phyloP scores from a whole-genome alignment of 2,329 filamentous ascomycete genomes.

The Botryotinia calthae region DNA sequence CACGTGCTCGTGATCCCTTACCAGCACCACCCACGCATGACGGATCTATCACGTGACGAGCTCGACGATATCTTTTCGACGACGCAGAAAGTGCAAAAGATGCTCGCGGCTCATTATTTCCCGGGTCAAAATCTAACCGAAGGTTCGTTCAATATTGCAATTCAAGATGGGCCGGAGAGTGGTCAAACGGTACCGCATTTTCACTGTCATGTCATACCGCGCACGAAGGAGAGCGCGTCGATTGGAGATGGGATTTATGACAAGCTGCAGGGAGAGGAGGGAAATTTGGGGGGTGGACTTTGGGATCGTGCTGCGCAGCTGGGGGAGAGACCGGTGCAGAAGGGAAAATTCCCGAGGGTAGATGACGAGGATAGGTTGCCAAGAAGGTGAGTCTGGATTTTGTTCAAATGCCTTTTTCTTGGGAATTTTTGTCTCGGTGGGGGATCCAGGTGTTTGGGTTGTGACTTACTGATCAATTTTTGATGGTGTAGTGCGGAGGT shows the following conservation, averaged over 20 bases:
- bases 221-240: constrained; percentile 54
- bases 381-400: constrained; percentile 41
- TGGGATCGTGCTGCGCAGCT: constrained; percentile 62
- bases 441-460: not conserved
- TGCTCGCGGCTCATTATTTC: constrained; percentile 63
- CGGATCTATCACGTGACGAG: constrained; percentile 36
- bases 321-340: constrained; percentile 47
- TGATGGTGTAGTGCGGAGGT: constrained; percentile 54
- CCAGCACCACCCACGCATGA: constrained; percentile 64
- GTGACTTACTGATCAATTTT: not conserved
- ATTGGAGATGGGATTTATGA: constrained; percentile 74
- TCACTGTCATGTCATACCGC: constrained; percentile 87
- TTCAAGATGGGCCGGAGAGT: constrained; percentile 89
- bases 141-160: constrained; percentile 83
- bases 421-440: too few relatives aligned
- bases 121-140: constrained; percentile 56
- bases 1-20: constrained; percentile 88
- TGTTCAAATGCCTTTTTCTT: not conserved
- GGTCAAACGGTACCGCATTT: constrained; percentile 94
- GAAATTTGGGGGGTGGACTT: constrained; percentile 73
- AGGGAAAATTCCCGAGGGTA: constrained; percentile 62
- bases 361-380: constrained; percentile 69
- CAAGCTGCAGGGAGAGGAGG: constrained; percentile 78
- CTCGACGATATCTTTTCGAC: constrained; percentile 79
- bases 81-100: constrained; percentile 76